Percentiles rank a stretch among this genome's conserved stretches.
These are phyloP conservation scores for Heliamphora pulchella DNA, from an alignment of 179 eudicot species.

Conservation along the genomic window DNA sequence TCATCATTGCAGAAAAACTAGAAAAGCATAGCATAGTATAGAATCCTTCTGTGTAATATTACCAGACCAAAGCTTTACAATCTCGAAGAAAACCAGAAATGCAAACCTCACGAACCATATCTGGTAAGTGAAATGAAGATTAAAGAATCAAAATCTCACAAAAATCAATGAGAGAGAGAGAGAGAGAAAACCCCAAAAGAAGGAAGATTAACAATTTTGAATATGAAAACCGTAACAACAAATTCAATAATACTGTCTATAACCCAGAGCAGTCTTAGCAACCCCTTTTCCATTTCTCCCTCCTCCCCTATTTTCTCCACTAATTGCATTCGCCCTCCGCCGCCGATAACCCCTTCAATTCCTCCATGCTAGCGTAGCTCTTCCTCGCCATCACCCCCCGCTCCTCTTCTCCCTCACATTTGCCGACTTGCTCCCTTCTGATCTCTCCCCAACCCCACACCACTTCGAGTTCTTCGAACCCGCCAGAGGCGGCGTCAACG, in stretches of 20 bases:
- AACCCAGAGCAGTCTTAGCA: slow-evolving; percentile 39
- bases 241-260: slow-evolving; percentile 44
- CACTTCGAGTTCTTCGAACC: slow-evolving; percentile 34
- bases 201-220: too few relatives aligned
- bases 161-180: not conserved
- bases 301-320: slow-evolving; percentile 39
- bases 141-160: not conserved
- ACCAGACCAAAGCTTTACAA: slow-evolving; percentile 13
- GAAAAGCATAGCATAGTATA: too few relatives aligned
- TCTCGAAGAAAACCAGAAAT: slow-evolving; percentile 11
- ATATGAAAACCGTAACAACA: not conserved
- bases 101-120: not conserved
- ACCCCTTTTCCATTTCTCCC: slow-evolving; percentile 24
- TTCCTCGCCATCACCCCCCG: slow-evolving; percentile 49
- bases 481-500: slow-evolving; percentile 29
- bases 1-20: too few relatives aligned
- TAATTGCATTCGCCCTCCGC: slow-evolving; percentile 46
- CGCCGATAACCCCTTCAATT: slow-evolving; percentile 53
- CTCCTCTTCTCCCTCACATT: slow-evolving; percentile 54
- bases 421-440: slow-evolving; percentile 42
- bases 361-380: slow-evolving; percentile 72
- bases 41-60: too few relatives aligned
- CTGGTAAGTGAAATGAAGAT: not conserved
- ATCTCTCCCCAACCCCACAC: slow-evolving; percentile 33
- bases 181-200: not conserved